Conservation (phyloP, 2,329 filamentous ascomycete genomes). For the Remersonia thermophila region DNA sequence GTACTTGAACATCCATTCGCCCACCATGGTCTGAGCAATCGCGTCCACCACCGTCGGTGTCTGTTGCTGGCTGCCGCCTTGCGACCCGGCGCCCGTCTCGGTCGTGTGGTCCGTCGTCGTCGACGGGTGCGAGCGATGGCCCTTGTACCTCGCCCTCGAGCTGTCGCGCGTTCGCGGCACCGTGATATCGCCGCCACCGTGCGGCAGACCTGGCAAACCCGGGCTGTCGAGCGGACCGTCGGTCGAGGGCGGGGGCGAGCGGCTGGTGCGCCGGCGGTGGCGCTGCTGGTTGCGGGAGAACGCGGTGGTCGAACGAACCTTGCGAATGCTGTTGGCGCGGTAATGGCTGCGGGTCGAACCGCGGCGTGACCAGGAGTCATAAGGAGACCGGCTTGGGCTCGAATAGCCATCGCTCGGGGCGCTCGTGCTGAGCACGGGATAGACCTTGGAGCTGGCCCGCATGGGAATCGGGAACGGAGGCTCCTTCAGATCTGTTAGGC, state of each 20-base stretch:
- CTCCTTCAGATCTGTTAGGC: constrained; percentile 42
- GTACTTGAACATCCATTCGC: constrained; percentile 94
- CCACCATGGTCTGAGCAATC: constrained; percentile 96
- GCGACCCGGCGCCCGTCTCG: constrained; percentile 36
- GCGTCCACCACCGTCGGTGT: constrained; percentile 81
- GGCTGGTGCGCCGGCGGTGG: constrained; percentile 38
- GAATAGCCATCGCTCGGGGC: constrained; percentile 58
- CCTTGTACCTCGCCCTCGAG: constrained; percentile 29
- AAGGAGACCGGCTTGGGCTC: constrained; percentile 59
- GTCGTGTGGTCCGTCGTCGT: constrained; percentile 42
- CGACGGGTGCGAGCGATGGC: constrained; percentile 46
- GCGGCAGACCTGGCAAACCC: constrained; percentile 58
- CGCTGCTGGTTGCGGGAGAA: constrained; percentile 44
- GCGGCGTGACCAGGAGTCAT: constrained; percentile 44
- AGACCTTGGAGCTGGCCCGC: constrained; percentile 35
- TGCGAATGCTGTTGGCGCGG: constrained; percentile 56
- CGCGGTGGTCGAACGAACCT: constrained; percentile 71
- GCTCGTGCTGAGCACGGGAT: constrained; percentile 38
- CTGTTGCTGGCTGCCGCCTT: constrained; percentile 44
- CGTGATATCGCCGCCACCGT: constrained; percentile 60
- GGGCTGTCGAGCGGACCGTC: constrained; percentile 54
- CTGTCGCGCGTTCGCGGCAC: constrained; percentile 38
- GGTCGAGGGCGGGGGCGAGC: constrained; percentile 54
- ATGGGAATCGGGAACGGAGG: constrained; percentile 90
- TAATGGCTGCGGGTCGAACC: constrained; percentile 35